phyloP scores from a whole-genome alignment of 768 basidiomycete species.

The Rhodotorula paludigena region DNA sequence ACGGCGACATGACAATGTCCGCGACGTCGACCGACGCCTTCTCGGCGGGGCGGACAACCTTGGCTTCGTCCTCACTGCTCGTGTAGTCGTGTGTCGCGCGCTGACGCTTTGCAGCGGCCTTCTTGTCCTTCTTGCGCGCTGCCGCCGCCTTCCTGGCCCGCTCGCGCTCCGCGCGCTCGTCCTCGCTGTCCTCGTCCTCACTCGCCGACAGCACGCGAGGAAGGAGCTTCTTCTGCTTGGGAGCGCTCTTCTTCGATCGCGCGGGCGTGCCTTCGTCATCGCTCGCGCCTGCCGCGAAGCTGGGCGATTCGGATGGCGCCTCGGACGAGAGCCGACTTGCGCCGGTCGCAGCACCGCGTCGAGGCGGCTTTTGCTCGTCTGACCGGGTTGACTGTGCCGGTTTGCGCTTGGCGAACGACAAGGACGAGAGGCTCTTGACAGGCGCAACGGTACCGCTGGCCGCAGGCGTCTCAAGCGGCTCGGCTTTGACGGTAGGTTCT shows the following conservation, averaged over 20 bases:
- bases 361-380: neutral
- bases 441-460: too few relatives aligned
- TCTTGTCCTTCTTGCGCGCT: neutral
- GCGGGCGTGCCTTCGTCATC: slow-evolving; percentile 1
- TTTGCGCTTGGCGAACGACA: slow-evolving; percentile 27
- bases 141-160: neutral
- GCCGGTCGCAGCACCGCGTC: neutral
- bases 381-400: neutral
- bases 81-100: slow-evolving; percentile 27
- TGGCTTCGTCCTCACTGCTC: slow-evolving; percentile 36
- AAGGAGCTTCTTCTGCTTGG: neutral
- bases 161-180: slow-evolving; percentile 4
- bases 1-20: neutral
- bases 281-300: neutral
- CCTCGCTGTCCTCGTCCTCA: slow-evolving; percentile 13
- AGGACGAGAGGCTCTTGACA: slow-evolving; percentile 1
- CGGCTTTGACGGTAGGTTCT: slow-evolving; percentile 1
- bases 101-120: slow-evolving; percentile 1
- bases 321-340: slow-evolving; percentile 21
- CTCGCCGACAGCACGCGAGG: neutral
- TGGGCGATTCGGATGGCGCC: slow-evolving; percentile 27
- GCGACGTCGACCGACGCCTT: neutral
- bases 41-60: neutral
- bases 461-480: neutral
- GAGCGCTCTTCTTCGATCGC: too few relatives aligned